Percentiles rank a stretch among this genome's conserved stretches.
phyloP scores from a whole-genome alignment of 2,329 filamentous ascomycete species.

The Alternaria triticimaculans region DNA sequence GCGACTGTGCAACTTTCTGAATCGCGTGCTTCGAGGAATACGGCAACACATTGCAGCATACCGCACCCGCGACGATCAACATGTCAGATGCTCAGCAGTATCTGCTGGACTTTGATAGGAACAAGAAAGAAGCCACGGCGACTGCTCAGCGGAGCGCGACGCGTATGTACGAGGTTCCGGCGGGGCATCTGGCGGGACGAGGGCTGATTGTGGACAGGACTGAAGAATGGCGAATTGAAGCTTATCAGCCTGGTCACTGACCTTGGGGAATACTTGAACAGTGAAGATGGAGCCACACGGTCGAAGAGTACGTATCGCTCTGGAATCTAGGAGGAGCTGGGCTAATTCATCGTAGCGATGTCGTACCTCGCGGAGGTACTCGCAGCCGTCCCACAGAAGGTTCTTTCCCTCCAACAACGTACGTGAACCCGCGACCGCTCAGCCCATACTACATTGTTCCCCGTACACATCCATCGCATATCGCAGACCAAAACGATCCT shows the following conservation, averaged over 20 bases:
- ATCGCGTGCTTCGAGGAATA: conserved; percentile 9
- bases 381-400: conserved; percentile 58
- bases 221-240: conserved; percentile 66
- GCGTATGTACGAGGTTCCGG: conserved; percentile 35
- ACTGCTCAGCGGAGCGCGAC: conserved; percentile 54
- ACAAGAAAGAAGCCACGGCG: conserved; percentile 54
- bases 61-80: conserved; percentile 27
- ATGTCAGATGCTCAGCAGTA: conserved; percentile 62
- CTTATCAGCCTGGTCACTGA: conserved; percentile 69
- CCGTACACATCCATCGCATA: neutral
- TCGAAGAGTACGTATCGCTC: conserved; percentile 58
- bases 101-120: conserved; percentile 57
- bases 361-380: conserved; percentile 61
- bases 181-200: conserved; percentile 18
- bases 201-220: conserved; percentile 51
- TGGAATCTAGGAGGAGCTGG: conserved; percentile 4
- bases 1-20: conserved; percentile 17
- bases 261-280: conserved; percentile 70
- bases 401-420: conserved; percentile 66
- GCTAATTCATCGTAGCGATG: conserved; percentile 47
- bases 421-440: conserved; percentile 22
- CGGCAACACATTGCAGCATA: neutral
- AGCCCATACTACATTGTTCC: neutral
- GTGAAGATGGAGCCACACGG: conserved; percentile 66
- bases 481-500: neutral